phyloP scores from a whole-genome alignment of 345 rosid species.

The Hibiscus syriacus region DNA sequence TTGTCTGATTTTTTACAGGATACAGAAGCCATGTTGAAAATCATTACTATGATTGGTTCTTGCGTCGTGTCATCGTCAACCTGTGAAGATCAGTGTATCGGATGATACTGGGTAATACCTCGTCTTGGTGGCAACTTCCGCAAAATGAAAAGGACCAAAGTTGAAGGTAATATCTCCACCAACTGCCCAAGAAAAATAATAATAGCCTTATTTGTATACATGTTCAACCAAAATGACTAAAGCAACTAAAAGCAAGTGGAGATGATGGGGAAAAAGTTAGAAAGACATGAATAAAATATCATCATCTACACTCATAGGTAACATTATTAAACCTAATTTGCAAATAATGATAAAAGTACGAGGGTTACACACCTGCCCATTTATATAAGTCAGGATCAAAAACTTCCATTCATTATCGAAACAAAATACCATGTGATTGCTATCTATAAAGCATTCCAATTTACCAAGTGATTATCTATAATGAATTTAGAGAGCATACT shows the following conservation, averaged over 20 bases:
- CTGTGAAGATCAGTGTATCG: conserved; percentile 43
- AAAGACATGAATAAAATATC: no score
- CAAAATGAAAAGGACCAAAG: conserved; percentile 77
- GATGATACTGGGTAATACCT: conserved; percentile 76
- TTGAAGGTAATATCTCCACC: conserved; percentile 85
- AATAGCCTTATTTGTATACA: background rate
- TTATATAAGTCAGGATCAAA: background rate
- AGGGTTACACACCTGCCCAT: conserved; percentile 63
- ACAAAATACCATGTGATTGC: background rate
- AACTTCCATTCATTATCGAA: conserved; percentile 4
- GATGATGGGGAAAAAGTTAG: no score
- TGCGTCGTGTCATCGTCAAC: background rate
- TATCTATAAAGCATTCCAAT: background rate
- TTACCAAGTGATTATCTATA: background rate
- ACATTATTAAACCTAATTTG: no score
- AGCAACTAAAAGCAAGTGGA: no score
- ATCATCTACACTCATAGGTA: no score
- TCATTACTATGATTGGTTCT: background rate
- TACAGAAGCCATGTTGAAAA: conserved; percentile 2
- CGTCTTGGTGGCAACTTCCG: conserved; percentile 96
- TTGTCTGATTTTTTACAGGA: background rate
- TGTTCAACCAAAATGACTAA: no score
- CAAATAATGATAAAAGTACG: no score
- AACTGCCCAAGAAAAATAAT: conserved; percentile 46
- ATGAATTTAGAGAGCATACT: background rate